These are phyloP conservation scores for Discostella stelligera DNA, from an alignment of 352 stramenopile species.

Conservation along the genomic window DNA sequence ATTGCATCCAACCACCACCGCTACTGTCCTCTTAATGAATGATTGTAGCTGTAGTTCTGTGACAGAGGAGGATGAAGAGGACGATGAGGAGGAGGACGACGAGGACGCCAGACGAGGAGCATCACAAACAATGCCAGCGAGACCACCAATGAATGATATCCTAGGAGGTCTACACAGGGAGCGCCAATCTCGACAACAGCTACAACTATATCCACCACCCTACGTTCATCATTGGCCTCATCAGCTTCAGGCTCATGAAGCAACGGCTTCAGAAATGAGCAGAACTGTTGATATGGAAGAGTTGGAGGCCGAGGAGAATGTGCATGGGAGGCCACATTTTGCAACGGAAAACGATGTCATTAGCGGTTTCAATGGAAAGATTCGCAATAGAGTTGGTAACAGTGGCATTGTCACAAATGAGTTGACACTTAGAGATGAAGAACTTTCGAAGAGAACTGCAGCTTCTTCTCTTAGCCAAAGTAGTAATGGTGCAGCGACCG, in stretches of 20 bases:
- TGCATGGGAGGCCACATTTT: neutral
- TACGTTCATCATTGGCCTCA: neutral
- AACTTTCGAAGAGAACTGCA: no score
- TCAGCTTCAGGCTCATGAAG: neutral
- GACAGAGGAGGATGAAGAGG: neutral
- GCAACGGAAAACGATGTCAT: neutral
- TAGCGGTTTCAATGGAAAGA: neutral
- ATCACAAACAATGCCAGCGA: neutral
- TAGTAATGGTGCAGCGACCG: neutral
- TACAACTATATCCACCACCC: conserved; percentile 1
- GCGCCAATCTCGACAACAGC: conserved; percentile 10
- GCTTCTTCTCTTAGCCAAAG: neutral
- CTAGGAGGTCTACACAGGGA: conserved; percentile 34
- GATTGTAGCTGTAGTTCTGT: neutral
- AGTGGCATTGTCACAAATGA: no score
- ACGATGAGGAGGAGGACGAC: conserved; percentile 1
- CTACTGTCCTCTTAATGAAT: no score
- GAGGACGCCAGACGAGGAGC: neutral
- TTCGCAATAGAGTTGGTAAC: no score
- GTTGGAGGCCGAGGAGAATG: conserved; percentile 25
- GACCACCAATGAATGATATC: conserved; percentile 20
- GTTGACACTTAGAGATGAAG: no score
- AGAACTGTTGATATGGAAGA: conserved; percentile 10
- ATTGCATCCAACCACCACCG: no score
- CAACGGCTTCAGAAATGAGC: neutral